Conservation (phyloP, 73 alveolate species). For the Tetrahymena borealis region DNA sequence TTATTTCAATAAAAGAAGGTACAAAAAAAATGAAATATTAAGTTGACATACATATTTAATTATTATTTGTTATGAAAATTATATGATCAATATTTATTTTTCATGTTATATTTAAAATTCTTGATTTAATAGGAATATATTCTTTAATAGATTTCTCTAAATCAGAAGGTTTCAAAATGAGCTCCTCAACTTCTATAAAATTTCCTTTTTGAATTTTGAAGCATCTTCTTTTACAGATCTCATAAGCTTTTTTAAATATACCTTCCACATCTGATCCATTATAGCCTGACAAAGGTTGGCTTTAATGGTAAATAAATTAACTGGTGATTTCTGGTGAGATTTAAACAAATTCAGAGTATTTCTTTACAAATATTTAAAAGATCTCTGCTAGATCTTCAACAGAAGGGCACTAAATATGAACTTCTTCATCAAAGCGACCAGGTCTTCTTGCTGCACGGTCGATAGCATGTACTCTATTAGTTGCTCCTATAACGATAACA, state of each 20-base stretch:
- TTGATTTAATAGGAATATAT: too few species aligned
- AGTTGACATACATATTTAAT: too few species aligned
- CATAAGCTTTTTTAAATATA: not conserved
- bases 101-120: too few species aligned
- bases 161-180: too few species aligned
- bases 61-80: too few species aligned
- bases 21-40: too few species aligned
- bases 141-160: too few species aligned
- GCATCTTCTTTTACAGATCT: not conserved
- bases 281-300: not conserved
- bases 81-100: too few species aligned
- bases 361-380: not conserved
- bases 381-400: conserved; percentile 63
- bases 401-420: conserved; percentile 71
- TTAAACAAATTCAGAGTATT: not conserved
- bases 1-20: too few species aligned
- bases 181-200: not conserved
- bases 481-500: conserved; percentile 74
- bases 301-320: not conserved
- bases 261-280: not conserved
- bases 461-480: conserved; percentile 67
- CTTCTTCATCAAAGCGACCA: conserved; percentile 72
- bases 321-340: not conserved
- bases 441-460: conserved; percentile 78
- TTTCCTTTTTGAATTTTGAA: not conserved